Evolutionary conservation across 2,329 filamentous ascomycete genomes (phyloP), one percentile per base, ranked within the genome.

Genomic region (Truncatella angustata): DNA sequence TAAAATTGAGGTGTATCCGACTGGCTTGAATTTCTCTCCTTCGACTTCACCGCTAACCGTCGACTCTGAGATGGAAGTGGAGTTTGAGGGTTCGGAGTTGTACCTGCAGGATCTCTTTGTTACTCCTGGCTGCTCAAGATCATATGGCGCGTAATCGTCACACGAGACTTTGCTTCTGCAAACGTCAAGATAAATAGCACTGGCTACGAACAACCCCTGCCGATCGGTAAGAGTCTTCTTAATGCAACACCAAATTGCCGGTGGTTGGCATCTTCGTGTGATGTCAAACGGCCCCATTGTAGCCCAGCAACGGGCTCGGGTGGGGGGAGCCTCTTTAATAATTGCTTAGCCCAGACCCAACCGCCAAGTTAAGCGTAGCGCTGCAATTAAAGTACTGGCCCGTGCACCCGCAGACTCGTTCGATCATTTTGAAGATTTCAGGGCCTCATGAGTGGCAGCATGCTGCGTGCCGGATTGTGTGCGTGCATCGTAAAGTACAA

Each of bases 281-380:
- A 50, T 50, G 47, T 50, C 47, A 50, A 50, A 23, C n/a, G 32
- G 46, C 30, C 46, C 46, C 46, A 32, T 50, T 9, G 35, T 42
- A 42, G 24, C 47, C 47, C 36, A 42, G 47, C 47, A 50, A 50
- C 47, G n/a, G n/a, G n/a, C n/a, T n/a, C n/a, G n/a, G n/a, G n/a
- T n/a, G n/a, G n/a, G n/a, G n/a, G n/a, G n/a, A n/a, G n/a, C 40
- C 40, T 26, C 40, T 23, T 20, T 26, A 21, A 16, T 36, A 16
- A 36, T 36, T 36, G 14, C 16, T 21, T 21, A 34, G 28, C 11
- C 9, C n/a, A 12, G 12, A 34, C 12, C 16, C n/a, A 4, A 18
- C 44, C 14, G 40, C n/a, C 26, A 5, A 6, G 3, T 32, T 23
- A 10, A 16, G 12, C 6, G n/a, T n/a, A 16, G 30, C 45, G 14